Base-by-base conservation (phyloP, 768 basidiomycete genomes). In the Lentinus brumalis region DNA sequence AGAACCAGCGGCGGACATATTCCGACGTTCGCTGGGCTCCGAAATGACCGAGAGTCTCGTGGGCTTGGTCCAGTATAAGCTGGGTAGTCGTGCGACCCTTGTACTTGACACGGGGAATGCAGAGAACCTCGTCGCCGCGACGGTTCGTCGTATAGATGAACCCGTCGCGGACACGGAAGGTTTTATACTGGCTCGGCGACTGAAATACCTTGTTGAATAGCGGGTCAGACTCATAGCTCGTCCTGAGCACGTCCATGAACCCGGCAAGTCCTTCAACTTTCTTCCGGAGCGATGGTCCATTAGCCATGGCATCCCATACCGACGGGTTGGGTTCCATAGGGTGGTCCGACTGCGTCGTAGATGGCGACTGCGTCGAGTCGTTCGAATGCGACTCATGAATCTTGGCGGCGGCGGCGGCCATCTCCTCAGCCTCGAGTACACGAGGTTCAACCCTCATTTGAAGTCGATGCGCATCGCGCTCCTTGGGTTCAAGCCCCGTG, bases 1-100 rank as follows among this genome's bases (percentile, higher is more conserved):
- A 79, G 45, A 68, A 76, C 69, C 69, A 75, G 5, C 67, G 56
- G 1, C 73, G 58, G 0, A 78, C 41, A 45, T 78, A 78, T 0
- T 70, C 67, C 0, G 58, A 7, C 0, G 73, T 79, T 31, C 66
- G 54, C 6, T 70, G 64, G 1, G 50, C 15, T 0, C 75, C 70
- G 26, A 75, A 71, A 47, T 79, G 77, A 0, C 77, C 78, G 0
- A 80, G 58, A 0, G 67, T 59, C 0, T 10, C 9, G 52, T 79
- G 77, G 0, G 70, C 73, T n/a, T 73, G 61, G 6, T 67, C 62
- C 4, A 75, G 56, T 4, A 74, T 54, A 3, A 74, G 42, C 29
- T 68, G 61, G 5, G 47, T 21, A 0, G 70, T 31, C 15, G 55
- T 32, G 15, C 54, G 2, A 64, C 60, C 2, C 10, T 55, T 12